Base-by-base conservation (phyloP, 208 protist species). In the Zelonia costaricensis region DNA sequence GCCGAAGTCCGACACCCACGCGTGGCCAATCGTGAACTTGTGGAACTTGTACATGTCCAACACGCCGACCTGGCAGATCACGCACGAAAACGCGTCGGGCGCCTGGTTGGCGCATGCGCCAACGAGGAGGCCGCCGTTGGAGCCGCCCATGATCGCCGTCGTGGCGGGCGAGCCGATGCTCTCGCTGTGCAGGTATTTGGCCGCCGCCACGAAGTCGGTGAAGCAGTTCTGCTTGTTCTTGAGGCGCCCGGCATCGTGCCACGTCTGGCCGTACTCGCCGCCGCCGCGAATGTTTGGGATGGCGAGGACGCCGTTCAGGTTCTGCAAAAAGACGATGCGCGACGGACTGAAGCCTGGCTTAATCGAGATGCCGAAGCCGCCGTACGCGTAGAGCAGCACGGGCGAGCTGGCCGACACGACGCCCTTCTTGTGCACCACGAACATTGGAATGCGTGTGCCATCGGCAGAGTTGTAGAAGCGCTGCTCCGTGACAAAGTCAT, bases 41-140 rank as follows among this genome's bases (percentile, higher is more conserved):
- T 98, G 92, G 70, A 97, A 98, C 70, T 95, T 93, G 69, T 84
- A 93, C 89, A 98, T 93, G 73, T 99, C 96, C 54, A 98, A 63
- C 27, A 98, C 92, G 18, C 89, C 91, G 23, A 97, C 96, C 45
- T 92, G 79, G 62, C 87, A 90, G 42, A 98, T 76, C 13, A 86
- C 92, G 48, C 79, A 86, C 31, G 84, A 52, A 28, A 97, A 88
- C 20, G 87, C 59, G 25, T 94, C 86, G 20, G 97, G 96, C 4
- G 84, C 83, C 74, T 97, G 94, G 66, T 96, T 98, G 40, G 83
- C 78, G 40, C 66, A 75, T 13, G 94, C 95, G 2, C 80, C 94
- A 12, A 97, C 89, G 16, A 99, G 84, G 36, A 98, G 81, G 18
- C 97, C 97, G 43, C 97, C 97, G 70, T 99, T 99, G 31, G 91